Conservation (phyloP, 2,329 filamentous ascomycete species). For the Venturia effusa region DNA sequence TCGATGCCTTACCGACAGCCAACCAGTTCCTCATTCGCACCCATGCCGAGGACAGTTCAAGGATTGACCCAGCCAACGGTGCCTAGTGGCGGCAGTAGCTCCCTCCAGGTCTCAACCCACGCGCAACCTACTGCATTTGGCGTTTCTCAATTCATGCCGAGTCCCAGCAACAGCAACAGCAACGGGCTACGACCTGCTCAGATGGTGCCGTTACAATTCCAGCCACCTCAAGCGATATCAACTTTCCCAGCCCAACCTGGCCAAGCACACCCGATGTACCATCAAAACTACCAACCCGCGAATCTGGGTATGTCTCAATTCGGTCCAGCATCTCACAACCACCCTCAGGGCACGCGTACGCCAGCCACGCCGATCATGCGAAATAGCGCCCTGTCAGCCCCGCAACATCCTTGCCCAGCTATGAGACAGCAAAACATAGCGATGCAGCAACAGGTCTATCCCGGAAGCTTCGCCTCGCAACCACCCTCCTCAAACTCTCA, state of each 20-base stretch:
- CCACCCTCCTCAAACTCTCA: not conserved
- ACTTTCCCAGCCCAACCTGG: not conserved
- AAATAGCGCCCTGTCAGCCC: not conserved
- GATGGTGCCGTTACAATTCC: not conserved
- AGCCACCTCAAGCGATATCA: not conserved
- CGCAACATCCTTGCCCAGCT: slow-evolving; percentile 1
- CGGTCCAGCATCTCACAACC: not conserved
- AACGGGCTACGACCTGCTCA: not conserved
- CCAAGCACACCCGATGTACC: not conserved
- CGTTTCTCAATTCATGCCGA: not conserved
- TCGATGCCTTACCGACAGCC: not conserved
- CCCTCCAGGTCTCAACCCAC: not conserved
- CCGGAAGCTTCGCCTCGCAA: not conserved
- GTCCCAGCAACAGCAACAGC: not conserved
- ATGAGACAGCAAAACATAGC: not conserved
- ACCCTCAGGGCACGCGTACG: not conserved
- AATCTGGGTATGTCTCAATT: not conserved
- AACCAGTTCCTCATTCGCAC: not conserved
- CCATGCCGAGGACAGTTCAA: not conserved
- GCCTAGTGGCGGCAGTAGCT: not conserved
- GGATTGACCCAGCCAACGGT: not conserved
- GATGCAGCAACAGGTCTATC: slow-evolving; percentile 1
- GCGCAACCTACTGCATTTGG: not conserved
- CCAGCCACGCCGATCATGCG: not conserved
- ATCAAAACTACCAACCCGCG: not conserved